Base-by-base conservation (phyloP, 768 basidiomycete species). In the Cystofilobasidium ferigula region DNA sequence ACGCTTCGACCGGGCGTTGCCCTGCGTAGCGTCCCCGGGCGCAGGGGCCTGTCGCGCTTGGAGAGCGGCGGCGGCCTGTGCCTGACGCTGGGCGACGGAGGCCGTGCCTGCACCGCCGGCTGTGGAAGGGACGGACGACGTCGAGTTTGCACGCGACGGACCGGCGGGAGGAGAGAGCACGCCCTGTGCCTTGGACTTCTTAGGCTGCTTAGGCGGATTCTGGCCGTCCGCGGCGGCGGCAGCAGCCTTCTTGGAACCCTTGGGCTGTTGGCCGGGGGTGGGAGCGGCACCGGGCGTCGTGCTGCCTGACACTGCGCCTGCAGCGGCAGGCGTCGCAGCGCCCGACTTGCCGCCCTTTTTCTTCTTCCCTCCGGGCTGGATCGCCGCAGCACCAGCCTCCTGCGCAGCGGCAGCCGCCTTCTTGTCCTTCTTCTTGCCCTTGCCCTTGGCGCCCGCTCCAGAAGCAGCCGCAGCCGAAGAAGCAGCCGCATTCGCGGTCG, bases 361-460 rank as follows among this genome's bases (percentile, higher is more conserved):
- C 68, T 70, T 69, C 45, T 58, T 51, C 35, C 48, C 63, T n/a
- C 34, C 40, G 35, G 28, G 43, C 48, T 69, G 53, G 56, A 57
- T 28, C 24, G 66, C 5, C 71, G 69, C 47, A 20, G 22, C 45
- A 24, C 9, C 24, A 16, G 43, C 5, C 43, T 47, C 22, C 6
- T 20, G 22, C 5, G 40, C 61, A 59, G 28, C 3, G 30, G 51
- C 51, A 22, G 7, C 51, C 5, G 28, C 51, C 51, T 54, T 54
- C 51, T 54, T 54, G 12, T 54, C 30, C 51, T 54, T 54, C 28
- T 28, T 28, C 68, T 77, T 78, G 16, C 61, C 64, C 72, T 77
- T 79, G 4, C 65, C 72, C 2, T 79, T 80, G 26, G 78, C 78
- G 65, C 78, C 79, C 73, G 76, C 76, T 13, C 54, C 18, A 30